Evolutionary conservation across 106 monocot species (phyloP).

Genomic region (Dioscorea zingiberensis): DNA sequence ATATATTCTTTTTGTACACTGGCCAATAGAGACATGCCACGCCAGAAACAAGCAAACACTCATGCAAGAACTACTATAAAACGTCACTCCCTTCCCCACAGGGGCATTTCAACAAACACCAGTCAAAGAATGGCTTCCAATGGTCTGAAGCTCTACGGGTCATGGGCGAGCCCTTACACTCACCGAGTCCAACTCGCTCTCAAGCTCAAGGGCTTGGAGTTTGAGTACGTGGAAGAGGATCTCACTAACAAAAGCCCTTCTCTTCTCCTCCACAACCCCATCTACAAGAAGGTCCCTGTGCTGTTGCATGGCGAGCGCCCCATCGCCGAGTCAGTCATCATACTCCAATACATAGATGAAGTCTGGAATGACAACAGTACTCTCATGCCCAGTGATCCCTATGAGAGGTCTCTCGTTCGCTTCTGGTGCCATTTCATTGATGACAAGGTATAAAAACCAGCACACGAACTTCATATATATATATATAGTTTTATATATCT

Average conservation of each 20-base stretch:
- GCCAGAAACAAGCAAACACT: too few species aligned
- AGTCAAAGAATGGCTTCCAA: background rate
- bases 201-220: conserved; percentile 57
- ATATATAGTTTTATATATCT: background rate
- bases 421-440: conserved; percentile 65
- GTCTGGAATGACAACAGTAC: conserved; percentile 16
- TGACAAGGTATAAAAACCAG: conserved; percentile 48
- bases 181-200: conserved; percentile 67
- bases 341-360: conserved; percentile 70
- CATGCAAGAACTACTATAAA: too few species aligned
- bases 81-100: too few species aligned
- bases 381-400: conserved; percentile 40
- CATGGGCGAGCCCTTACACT: conserved; percentile 60
- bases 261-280: conserved; percentile 57
- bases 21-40: too few species aligned
- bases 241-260: conserved; percentile 41
- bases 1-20: too few species aligned
- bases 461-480: too few species aligned
- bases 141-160: conserved; percentile 44
- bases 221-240: conserved; percentile 61
- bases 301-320: conserved; percentile 47
- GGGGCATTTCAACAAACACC: too few species aligned
- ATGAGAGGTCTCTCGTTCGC: conserved; percentile 37
- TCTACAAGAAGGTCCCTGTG: conserved; percentile 68
- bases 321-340: conserved; percentile 59